Conservation (phyloP, 345 rosid species). For the Microcos paniculata region DNA sequence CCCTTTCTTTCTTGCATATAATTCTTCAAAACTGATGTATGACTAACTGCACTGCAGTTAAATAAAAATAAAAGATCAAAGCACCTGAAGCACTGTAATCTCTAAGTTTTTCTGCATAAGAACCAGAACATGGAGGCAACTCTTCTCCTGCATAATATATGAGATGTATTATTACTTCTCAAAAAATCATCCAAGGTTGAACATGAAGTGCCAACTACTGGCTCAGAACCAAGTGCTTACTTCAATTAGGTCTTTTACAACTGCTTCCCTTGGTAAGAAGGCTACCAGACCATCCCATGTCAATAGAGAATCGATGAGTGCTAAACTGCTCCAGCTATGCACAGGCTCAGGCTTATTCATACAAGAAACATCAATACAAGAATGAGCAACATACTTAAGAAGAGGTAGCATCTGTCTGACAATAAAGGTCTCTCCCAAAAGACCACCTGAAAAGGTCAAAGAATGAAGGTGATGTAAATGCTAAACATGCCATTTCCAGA, state of each 20-base stretch:
- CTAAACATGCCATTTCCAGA: conserved; percentile 21
- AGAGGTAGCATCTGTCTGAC: conserved; percentile 83
- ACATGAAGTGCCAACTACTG: conserved; percentile 12
- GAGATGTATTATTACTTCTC: conserved; percentile 17
- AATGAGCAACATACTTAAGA: conserved; percentile 69
- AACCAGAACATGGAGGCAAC: conserved; percentile 63
- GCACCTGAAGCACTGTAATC: conserved; percentile 76
- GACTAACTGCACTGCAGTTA: conserved; percentile 10
- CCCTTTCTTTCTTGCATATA: neutral
- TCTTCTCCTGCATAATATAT: conserved; percentile 52
- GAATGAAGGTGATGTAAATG: conserved; percentile 21
- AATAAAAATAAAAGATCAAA: conserved; percentile 16
- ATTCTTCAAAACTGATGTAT: conserved; percentile 1
- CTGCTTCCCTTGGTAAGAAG: conserved; percentile 61
- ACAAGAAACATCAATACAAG: conserved; percentile 57
- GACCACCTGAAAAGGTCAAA: conserved; percentile 65
- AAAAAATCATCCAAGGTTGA: conserved; percentile 16
- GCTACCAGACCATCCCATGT: conserved; percentile 76
- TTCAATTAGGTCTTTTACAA: conserved; percentile 74
- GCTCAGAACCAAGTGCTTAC: conserved; percentile 40
- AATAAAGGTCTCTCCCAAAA: conserved; percentile 70
- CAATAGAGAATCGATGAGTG: conserved; percentile 72
- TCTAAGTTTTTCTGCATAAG: conserved; percentile 73
- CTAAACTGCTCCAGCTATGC: conserved; percentile 84
- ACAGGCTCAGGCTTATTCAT: conserved; percentile 79